Percentiles rank a stretch among this genome's conserved stretches.
Conservation (phyloP, 768 basidiomycete species). For the Boletus sp. region DNA sequence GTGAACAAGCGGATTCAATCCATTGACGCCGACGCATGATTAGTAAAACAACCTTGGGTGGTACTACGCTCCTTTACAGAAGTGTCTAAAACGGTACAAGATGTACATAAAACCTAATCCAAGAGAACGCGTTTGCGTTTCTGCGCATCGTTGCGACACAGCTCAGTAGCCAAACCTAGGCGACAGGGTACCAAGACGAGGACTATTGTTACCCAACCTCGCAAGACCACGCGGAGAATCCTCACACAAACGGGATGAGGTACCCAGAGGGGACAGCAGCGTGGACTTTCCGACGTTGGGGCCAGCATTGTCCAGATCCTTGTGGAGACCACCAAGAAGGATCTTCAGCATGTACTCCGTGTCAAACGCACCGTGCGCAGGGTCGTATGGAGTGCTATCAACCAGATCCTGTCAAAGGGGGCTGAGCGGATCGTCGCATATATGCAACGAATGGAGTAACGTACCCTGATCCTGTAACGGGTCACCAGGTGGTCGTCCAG, state of each 20-base stretch:
- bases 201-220: slow-evolving; percentile 9
- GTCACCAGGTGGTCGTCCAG: slow-evolving; percentile 39
- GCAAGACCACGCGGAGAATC: neutral
- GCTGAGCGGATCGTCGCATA: neutral
- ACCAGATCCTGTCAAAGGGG: slow-evolving; percentile 41
- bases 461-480: slow-evolving; percentile 33
- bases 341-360: slow-evolving; percentile 38
- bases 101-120: too few species aligned
- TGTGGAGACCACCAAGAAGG: slow-evolving; percentile 27
- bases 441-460: neutral
- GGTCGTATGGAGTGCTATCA: slow-evolving; percentile 43
- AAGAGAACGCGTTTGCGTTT: too few species aligned
- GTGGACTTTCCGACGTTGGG: neutral
- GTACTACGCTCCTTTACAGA: too few species aligned
- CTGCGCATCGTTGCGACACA: neutral
- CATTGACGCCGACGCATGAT: too few species aligned
- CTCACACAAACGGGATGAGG: too few species aligned
- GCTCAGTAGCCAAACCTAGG: slow-evolving; percentile 14
- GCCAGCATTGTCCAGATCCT: slow-evolving; percentile 15
- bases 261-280: neutral
- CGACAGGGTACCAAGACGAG: slow-evolving; percentile 13
- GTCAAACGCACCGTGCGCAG: slow-evolving; percentile 28
- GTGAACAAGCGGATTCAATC: too few species aligned
- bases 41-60: too few species aligned
- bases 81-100: too few species aligned